Base-by-base conservation (phyloP, 257 asterid species). In the Asclepias syriaca region DNA sequence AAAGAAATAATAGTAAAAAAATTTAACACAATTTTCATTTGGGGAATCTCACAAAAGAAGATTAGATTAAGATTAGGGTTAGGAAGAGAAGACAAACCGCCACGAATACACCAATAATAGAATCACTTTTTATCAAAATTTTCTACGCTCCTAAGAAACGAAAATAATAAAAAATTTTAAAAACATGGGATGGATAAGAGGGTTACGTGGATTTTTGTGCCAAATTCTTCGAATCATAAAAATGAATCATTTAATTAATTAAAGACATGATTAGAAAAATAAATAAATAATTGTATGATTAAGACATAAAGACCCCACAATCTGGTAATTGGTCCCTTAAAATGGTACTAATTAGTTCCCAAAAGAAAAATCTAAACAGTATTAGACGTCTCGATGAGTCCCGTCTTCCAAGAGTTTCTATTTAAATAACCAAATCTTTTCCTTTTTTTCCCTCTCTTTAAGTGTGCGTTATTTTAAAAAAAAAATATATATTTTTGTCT, bases 181-280 rank as follows among this genome's bases (percentile, higher is more conserved):
- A 63, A 13, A 18, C 15, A 37, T 37, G 24, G 68, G 5, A 15
- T 15, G 58, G 39, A 64, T 61, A 63, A 65, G 45, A 43, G 18
- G 46, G 46, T 58, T 68, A 4, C 75, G 66, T 78, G 83, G 81
- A 66, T 71, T 79, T 82, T 83, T 79, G 91, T 72, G 88, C 78
- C 85, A 80, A 29, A 81, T 83, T 80, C 70, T 73, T 74, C 80
- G 81, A 72, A 82, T 75, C 77, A 72, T 24, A 61, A 15, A 68
- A 59, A 9, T 43, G 45, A 66, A 66, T 40, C 7, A 66, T 66
- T 16, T 40, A 66, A 66, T 46, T 66, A 66, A 40, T 40, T 34
- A 0, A 75, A 75, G 63, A 50, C 56, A 71, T 7, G 11, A 43
- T 8, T 43, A 6, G 2, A 43, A 43, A 43, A 43, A 34, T 34